A percentile compares a stretch with the other conserved stretches of the same genome.
phyloP scores from a whole-genome alignment of 768 basidiomycete species.

The Tricholomella constricta region DNA sequence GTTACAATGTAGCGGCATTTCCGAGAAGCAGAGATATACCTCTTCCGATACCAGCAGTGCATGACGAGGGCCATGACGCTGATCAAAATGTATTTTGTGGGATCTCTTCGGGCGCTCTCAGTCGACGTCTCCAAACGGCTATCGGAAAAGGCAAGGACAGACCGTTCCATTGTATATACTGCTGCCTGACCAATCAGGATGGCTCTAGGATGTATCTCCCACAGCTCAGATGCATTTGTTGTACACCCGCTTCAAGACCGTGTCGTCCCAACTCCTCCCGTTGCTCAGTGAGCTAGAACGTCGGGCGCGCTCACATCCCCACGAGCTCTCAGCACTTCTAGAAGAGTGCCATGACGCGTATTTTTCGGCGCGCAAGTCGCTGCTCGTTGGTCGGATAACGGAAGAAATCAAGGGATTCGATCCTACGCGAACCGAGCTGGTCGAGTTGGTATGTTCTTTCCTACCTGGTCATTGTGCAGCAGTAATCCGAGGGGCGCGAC shows the following conservation, averaged over 20 bases:
- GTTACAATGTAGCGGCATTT: conserved; percentile 70
- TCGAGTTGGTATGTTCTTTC: conserved; percentile 67
- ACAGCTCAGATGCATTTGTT: conserved; percentile 84
- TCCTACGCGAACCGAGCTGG: conserved; percentile 77
- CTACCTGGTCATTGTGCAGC: background rate
- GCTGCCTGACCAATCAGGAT: background rate
- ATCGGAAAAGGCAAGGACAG: conserved; percentile 62
- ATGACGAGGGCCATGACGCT: conserved; percentile 98
- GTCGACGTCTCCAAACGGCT: conserved; percentile 76
- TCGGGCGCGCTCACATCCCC: conserved; percentile 71
- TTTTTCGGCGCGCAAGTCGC: conserved; percentile 67
- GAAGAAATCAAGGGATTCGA: conserved; percentile 86
- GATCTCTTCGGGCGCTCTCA: conserved; percentile 76
- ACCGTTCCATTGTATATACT: background rate
- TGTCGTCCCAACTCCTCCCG: conserved; percentile 72
- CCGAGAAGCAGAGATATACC: conserved; percentile 89
- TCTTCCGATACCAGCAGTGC: conserved; percentile 98
- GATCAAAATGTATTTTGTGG: conserved; percentile 96
- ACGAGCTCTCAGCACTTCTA: conserved; percentile 80
- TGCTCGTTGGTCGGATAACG: conserved; percentile 72
- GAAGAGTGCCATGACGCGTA: conserved; percentile 88
- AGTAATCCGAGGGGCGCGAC: conserved; percentile 1
- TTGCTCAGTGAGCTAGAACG: conserved; percentile 86
- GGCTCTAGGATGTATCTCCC: conserved; percentile 65
- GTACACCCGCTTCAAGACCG: conserved; percentile 83